phyloP scores from a whole-genome alignment of 148 eudicot genomes.

The Pharnaceum exiguum region DNA sequence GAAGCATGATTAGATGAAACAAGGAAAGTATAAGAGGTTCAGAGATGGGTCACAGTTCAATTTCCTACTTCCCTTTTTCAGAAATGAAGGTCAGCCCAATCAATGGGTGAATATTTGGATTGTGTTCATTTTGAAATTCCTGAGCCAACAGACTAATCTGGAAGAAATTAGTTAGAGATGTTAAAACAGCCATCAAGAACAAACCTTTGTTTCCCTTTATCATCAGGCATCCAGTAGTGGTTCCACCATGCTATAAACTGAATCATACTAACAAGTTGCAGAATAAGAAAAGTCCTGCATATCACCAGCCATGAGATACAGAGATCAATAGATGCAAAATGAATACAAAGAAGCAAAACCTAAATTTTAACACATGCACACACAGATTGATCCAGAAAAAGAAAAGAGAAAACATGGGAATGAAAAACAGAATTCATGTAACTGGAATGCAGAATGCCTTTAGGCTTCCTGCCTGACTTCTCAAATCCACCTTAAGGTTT shows the following conservation, averaged over 20 bases:
- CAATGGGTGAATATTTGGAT: no score
- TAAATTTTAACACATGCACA: neutral
- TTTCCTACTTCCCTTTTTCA: no score
- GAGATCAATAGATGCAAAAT: neutral
- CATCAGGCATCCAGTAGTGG: slow-evolving; percentile 84
- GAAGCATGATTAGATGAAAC: slow-evolving; percentile 2
- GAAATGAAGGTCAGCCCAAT: no score
- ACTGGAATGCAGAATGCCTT: neutral
- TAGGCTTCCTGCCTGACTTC: neutral
- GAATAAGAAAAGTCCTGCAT: slow-evolving; percentile 71
- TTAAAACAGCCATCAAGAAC: neutral
- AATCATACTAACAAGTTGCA: slow-evolving; percentile 86
- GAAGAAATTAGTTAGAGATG: neutral
- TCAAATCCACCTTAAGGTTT: neutral
- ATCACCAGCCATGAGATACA: neutral
- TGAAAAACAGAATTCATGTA: neutral
- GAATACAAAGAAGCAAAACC: neutral
- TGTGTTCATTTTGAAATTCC: neutral
- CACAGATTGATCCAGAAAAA: neutral
- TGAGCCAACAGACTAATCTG: neutral
- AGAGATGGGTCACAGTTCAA: neutral
- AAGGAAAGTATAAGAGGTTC: neutral
- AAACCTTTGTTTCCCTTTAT: slow-evolving; percentile 55
- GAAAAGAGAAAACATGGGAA: neutral
- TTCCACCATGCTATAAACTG: slow-evolving; percentile 96